A percentile compares a stretch with the other conserved stretches of the same genome.
Conservation (phyloP, 805 yeast genomes). For the Naumovozyma castellii region DNA sequence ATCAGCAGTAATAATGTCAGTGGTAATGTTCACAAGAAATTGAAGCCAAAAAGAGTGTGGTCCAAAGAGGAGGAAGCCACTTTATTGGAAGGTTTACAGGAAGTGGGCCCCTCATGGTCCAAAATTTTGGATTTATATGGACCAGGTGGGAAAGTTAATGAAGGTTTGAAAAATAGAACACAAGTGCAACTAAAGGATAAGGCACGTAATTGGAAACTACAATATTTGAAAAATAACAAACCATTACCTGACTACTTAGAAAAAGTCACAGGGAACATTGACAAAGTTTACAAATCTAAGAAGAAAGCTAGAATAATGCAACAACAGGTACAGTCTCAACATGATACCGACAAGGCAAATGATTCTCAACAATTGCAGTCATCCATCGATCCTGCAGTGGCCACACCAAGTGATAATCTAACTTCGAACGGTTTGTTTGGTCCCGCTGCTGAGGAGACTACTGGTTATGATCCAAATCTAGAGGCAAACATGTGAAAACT, state of each 20-base stretch:
- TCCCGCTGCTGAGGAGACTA: conserved; percentile 8
- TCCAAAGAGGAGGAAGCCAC: conserved; percentile 82
- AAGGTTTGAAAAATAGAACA: conserved; percentile 74
- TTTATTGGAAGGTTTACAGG: conserved; percentile 64
- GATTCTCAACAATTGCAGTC: neutral
- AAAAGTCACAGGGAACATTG: conserved; percentile 82
- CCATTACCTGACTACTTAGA: conserved; percentile 72
- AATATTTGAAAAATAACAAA: conserved; percentile 62
- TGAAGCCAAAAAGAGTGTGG: conserved; percentile 44
- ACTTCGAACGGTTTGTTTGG: conserved; percentile 11
- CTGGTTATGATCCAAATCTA: conserved; percentile 19
- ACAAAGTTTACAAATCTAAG: conserved; percentile 40
- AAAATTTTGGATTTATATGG: conserved; percentile 85
- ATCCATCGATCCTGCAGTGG: conserved; percentile 1
- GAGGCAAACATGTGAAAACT: conserved; percentile 13
- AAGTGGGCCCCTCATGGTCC: conserved; percentile 89
- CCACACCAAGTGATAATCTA: conserved; percentile 6
- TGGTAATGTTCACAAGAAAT: conserved; percentile 13
- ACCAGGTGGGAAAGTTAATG: conserved; percentile 82
- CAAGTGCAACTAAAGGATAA: conserved; percentile 93
- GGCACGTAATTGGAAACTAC: conserved; percentile 92
- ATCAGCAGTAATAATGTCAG: neutral
- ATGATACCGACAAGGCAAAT: neutral
- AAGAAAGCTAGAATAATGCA: conserved; percentile 10
- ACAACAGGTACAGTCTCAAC: neutral